A percentile compares a stretch with the other conserved stretches of the same genome.
These are phyloP conservation scores for Fusarium chaquense DNA, from an alignment of 2,329 filamentous ascomycete genomes.

Conservation along the genomic window DNA sequence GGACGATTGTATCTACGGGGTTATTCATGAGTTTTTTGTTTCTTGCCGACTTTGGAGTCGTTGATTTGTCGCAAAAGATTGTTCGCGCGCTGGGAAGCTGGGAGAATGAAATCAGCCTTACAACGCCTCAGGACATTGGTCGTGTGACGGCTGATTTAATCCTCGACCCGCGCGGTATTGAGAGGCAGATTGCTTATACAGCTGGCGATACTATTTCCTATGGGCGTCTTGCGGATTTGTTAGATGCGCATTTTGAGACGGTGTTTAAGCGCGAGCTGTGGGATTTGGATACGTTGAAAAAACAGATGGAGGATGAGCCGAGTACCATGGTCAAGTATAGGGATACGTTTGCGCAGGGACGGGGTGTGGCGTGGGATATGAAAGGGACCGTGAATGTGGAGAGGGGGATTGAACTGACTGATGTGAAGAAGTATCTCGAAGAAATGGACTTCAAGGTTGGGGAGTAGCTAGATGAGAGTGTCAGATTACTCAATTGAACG, in stretches of 20 bases:
- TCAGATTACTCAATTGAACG: background rate
- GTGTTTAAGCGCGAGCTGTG: slow-evolving; percentile 64
- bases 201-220: slow-evolving; percentile 74
- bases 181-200: slow-evolving; percentile 64
- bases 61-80: slow-evolving; percentile 59
- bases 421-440: slow-evolving; percentile 56
- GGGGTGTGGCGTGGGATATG: slow-evolving; percentile 70
- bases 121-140: slow-evolving; percentile 73
- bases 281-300: slow-evolving; percentile 58
- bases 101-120: slow-evolving; percentile 72
- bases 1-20: slow-evolving; percentile 76
- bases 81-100: slow-evolving; percentile 70
- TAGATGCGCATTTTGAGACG: slow-evolving; percentile 58
- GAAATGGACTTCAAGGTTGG: slow-evolving; percentile 36
- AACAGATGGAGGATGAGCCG: slow-evolving; percentile 61
- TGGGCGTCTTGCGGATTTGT: slow-evolving; percentile 61
- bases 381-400: slow-evolving; percentile 64
- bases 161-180: slow-evolving; percentile 53
- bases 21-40: slow-evolving; percentile 80
- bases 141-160: slow-evolving; percentile 68
- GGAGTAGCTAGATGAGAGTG: slow-evolving; percentile 1
- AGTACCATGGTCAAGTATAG: slow-evolving; percentile 70
- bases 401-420: slow-evolving; percentile 59
- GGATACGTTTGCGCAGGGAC: slow-evolving; percentile 69
- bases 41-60: slow-evolving; percentile 70